Evolutionary conservation across 2,329 filamentous ascomycete species (phyloP), one percentile per base, ranked within the genome.

Genomic region (Emergomyces orientalis): DNA sequence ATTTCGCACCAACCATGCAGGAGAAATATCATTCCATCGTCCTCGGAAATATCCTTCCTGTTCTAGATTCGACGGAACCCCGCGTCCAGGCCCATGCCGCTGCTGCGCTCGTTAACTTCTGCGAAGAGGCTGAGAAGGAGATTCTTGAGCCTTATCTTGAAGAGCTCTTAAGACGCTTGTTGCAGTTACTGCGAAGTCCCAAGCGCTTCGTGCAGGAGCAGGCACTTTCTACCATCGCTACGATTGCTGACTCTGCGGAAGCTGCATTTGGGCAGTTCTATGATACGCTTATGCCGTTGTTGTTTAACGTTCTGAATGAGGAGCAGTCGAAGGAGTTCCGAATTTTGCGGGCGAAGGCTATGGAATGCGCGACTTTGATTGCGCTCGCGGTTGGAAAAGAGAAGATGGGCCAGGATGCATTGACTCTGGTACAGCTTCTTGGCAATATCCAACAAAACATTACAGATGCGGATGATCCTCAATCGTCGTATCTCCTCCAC

Each of bases 201-300:
- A 96, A 97, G 80, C 88, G 93, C 64, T 99, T 95, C 71, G 93
- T 99, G 6, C 94, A 99, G 75, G 94, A 99, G 75, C 94, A 99
- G 76, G 94, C 94, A 13, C 81, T 99, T 51, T 97, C 94, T 0
- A 99, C 94, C 0, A 99, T 99, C 74, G 94, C 94, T 4, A 99
- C 94, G 0, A 96, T 99, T 69, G 94, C 94, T n/a, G 94, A 99
- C 75, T 96, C 94, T 30, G 94, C 94, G 17, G 93, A 99, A 78
- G 88, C 90, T 64, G 91, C 93, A 1, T 99, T 99, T 72, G 86
- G 88, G 59, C 93, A 93, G 76, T 99, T 96, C 78, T 99, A 99
- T 76, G 89, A 93, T 67, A 93, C 88, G 7, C 82, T 99, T 45
- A 99, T 99, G 94, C 94, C 94, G 19, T 81, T 97, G 58, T 82